These are phyloP conservation scores for Exsudoporus frostii DNA, from an alignment of 768 basidiomycete genomes.

Conservation along the genomic window DNA sequence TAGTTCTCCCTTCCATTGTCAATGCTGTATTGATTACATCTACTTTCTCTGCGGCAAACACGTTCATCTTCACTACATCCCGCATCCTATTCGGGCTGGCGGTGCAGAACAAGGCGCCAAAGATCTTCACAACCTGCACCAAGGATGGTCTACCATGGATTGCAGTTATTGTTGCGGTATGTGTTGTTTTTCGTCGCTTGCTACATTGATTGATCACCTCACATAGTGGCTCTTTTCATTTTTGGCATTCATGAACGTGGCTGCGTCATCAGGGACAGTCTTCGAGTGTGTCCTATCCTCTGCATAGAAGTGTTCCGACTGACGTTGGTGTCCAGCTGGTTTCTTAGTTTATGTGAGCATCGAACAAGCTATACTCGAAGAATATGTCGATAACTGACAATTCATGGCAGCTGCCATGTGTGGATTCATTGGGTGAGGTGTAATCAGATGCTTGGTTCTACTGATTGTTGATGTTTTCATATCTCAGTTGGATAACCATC, in stretches of 20 bases:
- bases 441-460: conserved; percentile 31
- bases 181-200: conserved; percentile 8
- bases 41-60: conserved; percentile 70
- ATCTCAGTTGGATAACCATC: conserved; percentile 60
- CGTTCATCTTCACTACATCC: conserved; percentile 37
- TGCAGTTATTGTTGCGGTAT: conserved; percentile 31
- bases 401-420: conserved; percentile 46
- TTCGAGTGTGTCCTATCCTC: conserved; percentile 19
- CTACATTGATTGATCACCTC: conserved; percentile 8
- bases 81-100: conserved; percentile 46
- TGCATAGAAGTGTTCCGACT: conserved; percentile 18
- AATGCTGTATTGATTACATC: conserved; percentile 71
- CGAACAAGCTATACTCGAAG: background rate
- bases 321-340: conserved; percentile 46
- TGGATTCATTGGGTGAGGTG: conserved; percentile 49
- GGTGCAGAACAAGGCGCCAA: conserved; percentile 48
- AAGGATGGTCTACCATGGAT: conserved; percentile 49
- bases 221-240: conserved; percentile 39
- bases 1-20: conserved; percentile 62
- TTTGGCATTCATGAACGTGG: conserved; percentile 65
- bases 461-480: conserved; percentile 44
- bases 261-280: conserved; percentile 45
- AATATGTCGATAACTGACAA: background rate
- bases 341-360: conserved; percentile 54
- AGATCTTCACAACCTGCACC: conserved; percentile 45